Base-by-base conservation (phyloP, 2,329 filamentous ascomycete species). In the Pestalotiopsis sp. region DNA sequence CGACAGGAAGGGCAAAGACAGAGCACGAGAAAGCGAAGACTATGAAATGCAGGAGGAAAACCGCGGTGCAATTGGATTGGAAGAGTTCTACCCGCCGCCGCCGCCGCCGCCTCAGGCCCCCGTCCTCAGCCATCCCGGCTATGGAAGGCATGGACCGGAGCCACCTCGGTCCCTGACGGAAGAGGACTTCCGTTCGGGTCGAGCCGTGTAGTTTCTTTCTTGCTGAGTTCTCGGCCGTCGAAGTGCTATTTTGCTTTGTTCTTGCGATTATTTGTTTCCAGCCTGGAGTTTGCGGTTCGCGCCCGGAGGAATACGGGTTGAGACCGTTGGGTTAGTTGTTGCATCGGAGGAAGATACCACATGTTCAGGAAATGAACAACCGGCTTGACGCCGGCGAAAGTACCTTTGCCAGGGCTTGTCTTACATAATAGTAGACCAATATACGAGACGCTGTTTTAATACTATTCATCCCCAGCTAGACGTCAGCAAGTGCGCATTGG, bases 1-100 rank as follows among this genome's bases (percentile, higher is more conserved):
- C 65, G 80, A 81, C 20, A 75, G 72, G n/a, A 85, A 86, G 72
- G 83, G 83, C 12, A 86, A 85, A 70, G 75, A 72, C 9, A 76
- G 68, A 64, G 70, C 56, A 13, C 56, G 58, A 41, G 49, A 67
- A 13, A 12, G 49, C 6, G 69, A 69, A 2, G 38, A 80, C 3
- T 88, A 86, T 66, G 86, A 88, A 77, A 77, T 88, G 75, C 80
- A 83, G 38, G 79, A 84, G 67, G 84, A 86, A 0, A 79, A 83
- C 39, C 76, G 75, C 59, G 78, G 76, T 25, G 79, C 76, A 3
- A 78, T 76, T 31, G 71, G 76, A 17, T 66, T 75, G 63, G 66
- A 68, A 11, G 49, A 69, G 31, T 60, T 31, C 5, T 65, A 64
- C 57, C 56, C 67, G 64, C 66, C 61, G 64, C 69, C 75, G 73